A percentile compares a stretch with the other conserved stretches of the same genome.
Conservation (phyloP, 495 filamentous ascomycete genomes). For the Acidiella bohemica region DNA sequence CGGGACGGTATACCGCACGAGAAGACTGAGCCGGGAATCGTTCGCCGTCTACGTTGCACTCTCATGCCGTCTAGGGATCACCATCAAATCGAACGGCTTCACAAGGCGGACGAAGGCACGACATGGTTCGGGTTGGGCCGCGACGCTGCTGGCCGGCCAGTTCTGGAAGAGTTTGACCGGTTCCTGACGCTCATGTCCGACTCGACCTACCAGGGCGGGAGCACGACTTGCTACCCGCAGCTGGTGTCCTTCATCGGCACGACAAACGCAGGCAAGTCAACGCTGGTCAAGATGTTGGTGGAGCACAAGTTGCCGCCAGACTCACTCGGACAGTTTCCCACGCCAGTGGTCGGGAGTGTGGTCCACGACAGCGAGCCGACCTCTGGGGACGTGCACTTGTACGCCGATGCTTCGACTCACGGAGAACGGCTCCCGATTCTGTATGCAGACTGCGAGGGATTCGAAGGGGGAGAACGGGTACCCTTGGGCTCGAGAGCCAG, state of each 20-base stretch:
- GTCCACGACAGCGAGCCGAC: slow-evolving; percentile 34
- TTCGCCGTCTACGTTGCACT: neutral
- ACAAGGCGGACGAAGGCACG: neutral
- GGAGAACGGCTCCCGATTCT: slow-evolving; percentile 32
- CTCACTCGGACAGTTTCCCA: slow-evolving; percentile 2
- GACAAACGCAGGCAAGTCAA: slow-evolving; percentile 41
- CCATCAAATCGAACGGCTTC: neutral
- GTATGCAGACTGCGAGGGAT: slow-evolving; percentile 44
- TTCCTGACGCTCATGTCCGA: slow-evolving; percentile 4
- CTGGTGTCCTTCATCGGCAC: slow-evolving; percentile 30
- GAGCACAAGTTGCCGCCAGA: slow-evolving; percentile 13
- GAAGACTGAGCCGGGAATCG: neutral
- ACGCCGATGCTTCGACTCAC: slow-evolving; percentile 40
- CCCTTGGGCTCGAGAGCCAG: too few species aligned
- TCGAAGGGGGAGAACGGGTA: slow-evolving; percentile 34
- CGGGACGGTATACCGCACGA: neutral
- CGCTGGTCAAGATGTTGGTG: slow-evolving; percentile 40
- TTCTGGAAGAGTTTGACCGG: slow-evolving; percentile 9
- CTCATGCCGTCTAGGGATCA: neutral
- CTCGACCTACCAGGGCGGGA: neutral
- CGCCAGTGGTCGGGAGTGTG: slow-evolving; percentile 26
- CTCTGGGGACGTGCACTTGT: slow-evolving; percentile 50
- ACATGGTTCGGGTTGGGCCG: neutral
- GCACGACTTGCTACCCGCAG: slow-evolving; percentile 16
- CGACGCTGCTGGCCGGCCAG: neutral